Evolutionary conservation across 1,284 basidiomycete genomes (phyloP).

Genomic region (Papiliotrema fonsecae): DNA sequence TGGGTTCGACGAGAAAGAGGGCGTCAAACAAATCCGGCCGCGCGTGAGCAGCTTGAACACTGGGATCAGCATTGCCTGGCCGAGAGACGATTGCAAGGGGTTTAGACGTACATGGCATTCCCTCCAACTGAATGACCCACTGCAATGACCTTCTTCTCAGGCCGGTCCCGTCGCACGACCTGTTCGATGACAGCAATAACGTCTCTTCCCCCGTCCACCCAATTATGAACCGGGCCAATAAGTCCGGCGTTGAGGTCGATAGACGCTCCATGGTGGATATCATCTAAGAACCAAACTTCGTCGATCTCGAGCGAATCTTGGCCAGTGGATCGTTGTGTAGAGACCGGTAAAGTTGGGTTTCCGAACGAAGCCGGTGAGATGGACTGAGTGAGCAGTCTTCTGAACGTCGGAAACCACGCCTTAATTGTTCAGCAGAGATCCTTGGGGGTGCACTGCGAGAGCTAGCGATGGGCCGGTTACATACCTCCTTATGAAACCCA

Average conservation of each 20-base stretch:
- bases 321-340: not conserved
- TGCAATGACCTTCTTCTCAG: slow-evolving; percentile 47
- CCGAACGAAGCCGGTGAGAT: slow-evolving; percentile 8
- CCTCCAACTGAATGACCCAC: slow-evolving; percentile 81
- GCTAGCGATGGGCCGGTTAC: slow-evolving; percentile 15
- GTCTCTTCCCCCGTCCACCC: slow-evolving; percentile 47
- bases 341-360: not conserved
- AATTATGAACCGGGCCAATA: slow-evolving; percentile 46
- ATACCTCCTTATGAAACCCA: slow-evolving; percentile 75
- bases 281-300: slow-evolving; percentile 76
- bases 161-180: not conserved
- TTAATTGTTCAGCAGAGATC: slow-evolving; percentile 31
- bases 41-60: slow-evolving; percentile 57
- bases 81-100: too few species aligned
- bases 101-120: slow-evolving; percentile 57
- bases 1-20: slow-evolving; percentile 73
- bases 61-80: slow-evolving; percentile 44
- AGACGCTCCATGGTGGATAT: slow-evolving; percentile 70
- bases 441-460: not conserved
- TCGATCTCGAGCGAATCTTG: slow-evolving; percentile 52
- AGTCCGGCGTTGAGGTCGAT: slow-evolving; percentile 59
- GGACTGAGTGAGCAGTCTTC: slow-evolving; percentile 43
- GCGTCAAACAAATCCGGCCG: slow-evolving; percentile 65
- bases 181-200: slow-evolving; percentile 35
- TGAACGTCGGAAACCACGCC: slow-evolving; percentile 61